A percentile compares a stretch with the other conserved stretches of the same genome.
Conservation (phyloP, 2,329 filamentous ascomycete genomes). For the Thelonectria blattea region DNA sequence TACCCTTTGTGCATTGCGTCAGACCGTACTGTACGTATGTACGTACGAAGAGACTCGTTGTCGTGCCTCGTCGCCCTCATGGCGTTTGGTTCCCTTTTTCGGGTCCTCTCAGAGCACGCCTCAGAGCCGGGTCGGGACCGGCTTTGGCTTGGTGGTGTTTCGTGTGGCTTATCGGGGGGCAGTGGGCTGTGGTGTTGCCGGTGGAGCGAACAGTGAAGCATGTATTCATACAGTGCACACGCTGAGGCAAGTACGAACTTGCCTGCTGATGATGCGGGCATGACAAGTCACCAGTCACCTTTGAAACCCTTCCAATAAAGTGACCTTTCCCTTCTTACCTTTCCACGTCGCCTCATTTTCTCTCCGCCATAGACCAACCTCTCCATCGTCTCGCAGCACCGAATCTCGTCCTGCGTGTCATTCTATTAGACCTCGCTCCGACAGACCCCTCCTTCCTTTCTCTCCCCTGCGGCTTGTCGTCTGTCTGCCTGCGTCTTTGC, state of each 20-base stretch:
- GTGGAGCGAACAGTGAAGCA: background rate
- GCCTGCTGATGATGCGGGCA: constrained; percentile 39
- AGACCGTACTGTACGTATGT: background rate
- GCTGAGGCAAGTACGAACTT: constrained; percentile 14
- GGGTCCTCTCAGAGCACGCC: no score
- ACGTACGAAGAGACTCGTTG: background rate
- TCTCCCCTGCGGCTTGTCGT: constrained; percentile 3
- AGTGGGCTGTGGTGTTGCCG: background rate
- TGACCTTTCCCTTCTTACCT: constrained; percentile 21
- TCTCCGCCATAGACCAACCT: background rate
- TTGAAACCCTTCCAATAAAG: constrained; percentile 27
- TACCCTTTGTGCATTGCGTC: constrained; percentile 15
- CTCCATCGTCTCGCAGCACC: background rate
- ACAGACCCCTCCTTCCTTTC: constrained; percentile 10
- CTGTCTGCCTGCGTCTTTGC: constrained; percentile 20
- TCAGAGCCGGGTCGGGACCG: constrained; percentile 12
- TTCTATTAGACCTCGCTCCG: constrained; percentile 21
- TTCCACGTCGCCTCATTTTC: constrained; percentile 1
- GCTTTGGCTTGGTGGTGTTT: constrained; percentile 3
- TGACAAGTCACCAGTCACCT: constrained; percentile 36
- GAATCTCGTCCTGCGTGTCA: constrained; percentile 28
- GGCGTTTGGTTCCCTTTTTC: constrained; percentile 1
- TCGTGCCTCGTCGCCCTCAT: background rate
- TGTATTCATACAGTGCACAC: background rate
- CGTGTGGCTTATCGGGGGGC: constrained; percentile 35